A percentile compares a stretch with the other conserved stretches of the same genome.
Evolutionary conservation across 2,329 filamentous ascomycete genomes (phyloP).

Genomic region (Ophiostoma tasmaniense): DNA sequence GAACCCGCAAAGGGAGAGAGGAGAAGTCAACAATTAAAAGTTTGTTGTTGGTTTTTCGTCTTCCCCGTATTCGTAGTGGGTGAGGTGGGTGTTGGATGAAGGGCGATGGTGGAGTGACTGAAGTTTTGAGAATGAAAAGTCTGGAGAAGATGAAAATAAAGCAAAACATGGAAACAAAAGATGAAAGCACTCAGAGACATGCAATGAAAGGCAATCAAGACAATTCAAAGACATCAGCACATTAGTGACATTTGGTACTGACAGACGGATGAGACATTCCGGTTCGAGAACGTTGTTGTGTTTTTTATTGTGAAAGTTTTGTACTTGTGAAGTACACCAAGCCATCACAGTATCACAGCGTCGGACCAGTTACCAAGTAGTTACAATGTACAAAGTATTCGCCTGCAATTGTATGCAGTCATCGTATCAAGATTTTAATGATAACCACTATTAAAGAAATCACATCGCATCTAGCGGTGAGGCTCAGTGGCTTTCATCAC

Average conservation of each 20-base stretch:
- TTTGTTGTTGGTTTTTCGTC: constrained; percentile 2
- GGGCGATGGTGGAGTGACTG: neutral
- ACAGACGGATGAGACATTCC: neutral
- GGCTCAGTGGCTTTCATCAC: neutral
- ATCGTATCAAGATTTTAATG: neutral
- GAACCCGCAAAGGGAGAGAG: neutral
- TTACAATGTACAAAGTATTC: neutral
- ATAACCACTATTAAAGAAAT: neutral
- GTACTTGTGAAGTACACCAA: neutral
- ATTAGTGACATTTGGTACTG: neutral
- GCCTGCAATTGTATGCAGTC: neutral
- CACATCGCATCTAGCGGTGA: constrained; percentile 4
- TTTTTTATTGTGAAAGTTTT: neutral
- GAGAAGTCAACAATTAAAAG: neutral
- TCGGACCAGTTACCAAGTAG: neutral
- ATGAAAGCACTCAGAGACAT: neutral
- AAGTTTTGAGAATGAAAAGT: neutral
- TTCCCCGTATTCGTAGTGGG: constrained; percentile 3
- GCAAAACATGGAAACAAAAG: neutral
- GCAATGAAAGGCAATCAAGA: neutral
- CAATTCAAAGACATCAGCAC: neutral
- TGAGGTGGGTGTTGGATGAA: neutral
- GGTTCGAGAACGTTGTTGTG: neutral
- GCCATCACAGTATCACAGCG: neutral
- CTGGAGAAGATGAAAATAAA: neutral